Conservation (phyloP, 2,329 filamentous ascomycete genomes). For the Aaosphaeria arxii region DNA sequence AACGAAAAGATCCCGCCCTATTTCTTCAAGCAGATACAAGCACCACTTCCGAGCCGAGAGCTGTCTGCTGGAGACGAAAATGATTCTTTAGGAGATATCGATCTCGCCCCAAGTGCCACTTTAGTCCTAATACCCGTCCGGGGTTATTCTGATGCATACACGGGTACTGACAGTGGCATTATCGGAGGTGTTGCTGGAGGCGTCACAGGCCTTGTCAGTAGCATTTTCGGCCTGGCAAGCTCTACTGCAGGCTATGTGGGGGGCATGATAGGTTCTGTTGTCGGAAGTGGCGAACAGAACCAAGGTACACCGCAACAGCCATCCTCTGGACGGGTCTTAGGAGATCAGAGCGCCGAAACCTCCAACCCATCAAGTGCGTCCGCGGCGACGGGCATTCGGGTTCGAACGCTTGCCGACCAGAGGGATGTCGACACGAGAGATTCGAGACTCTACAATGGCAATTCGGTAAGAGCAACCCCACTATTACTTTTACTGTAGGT, state of each 20-base stretch:
- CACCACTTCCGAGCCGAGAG: slow-evolving; percentile 70
- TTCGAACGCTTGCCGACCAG: slow-evolving; percentile 48
- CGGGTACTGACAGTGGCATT: slow-evolving; percentile 29
- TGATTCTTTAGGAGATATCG: slow-evolving; percentile 65
- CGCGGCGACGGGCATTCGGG: slow-evolving; percentile 23
- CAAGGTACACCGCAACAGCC: slow-evolving; percentile 2
- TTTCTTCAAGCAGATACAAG: slow-evolving; percentile 79
- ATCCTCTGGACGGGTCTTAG: slow-evolving; percentile 1
- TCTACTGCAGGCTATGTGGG: slow-evolving; percentile 32
- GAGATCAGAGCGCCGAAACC: slow-evolving; percentile 2
- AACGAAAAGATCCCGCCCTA: slow-evolving; percentile 57
- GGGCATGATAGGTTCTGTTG: slow-evolving; percentile 27
- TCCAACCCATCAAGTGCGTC: background rate
- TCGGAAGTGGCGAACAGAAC: slow-evolving; percentile 14
- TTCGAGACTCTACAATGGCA: slow-evolving; percentile 85
- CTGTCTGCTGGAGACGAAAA: slow-evolving; percentile 75
- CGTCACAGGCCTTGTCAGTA: slow-evolving; percentile 28
- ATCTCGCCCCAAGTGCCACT: slow-evolving; percentile 75
- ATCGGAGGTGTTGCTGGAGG: slow-evolving; percentile 20
- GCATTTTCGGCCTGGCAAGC: slow-evolving; percentile 32
- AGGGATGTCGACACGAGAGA: slow-evolving; percentile 53
- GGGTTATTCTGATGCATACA: slow-evolving; percentile 59
- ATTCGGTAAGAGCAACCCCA: slow-evolving; percentile 61
- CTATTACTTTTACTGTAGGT: slow-evolving; percentile 17
- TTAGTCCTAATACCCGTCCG: slow-evolving; percentile 74